Base-by-base conservation (phyloP, 768 basidiomycete genomes). In the Suillus brevipes region DNA sequence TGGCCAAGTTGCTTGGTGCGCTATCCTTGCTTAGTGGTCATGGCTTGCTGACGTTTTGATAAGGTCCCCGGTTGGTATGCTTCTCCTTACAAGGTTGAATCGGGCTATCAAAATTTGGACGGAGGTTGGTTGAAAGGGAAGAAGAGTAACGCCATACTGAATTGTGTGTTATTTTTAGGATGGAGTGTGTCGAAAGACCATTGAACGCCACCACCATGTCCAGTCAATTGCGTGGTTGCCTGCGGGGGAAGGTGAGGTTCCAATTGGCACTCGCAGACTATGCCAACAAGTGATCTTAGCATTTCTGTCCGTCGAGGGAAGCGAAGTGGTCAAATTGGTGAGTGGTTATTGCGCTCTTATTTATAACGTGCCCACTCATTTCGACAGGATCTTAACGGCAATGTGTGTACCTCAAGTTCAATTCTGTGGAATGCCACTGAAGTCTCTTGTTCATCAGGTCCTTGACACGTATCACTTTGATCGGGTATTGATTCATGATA, bases 41-140 rank as follows among this genome's bases (percentile, higher is more conserved):
- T 49, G 58, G 58, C 57, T 23, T 53, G 28, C 37, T 64, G 38
- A 64, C 64, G 28, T 60, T 31, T n/a, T 38, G 13, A 47, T 23
- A 63, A 88, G 87, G 89, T 89, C 89, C 18, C 89, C 89, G 0
- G 82, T 80, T 40, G 89, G 90, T 18, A 81, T 81, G 59, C 73
- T 81, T 57, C 78, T 92, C 8, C 74, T 92, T 13, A 90, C 89
- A 2, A 90, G 89, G 75, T 80, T 89, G 57, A 79, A 77, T 49
- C 81, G 86, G 63, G 86, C 84, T 13, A 81, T 91, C 66, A 91
- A 90, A 75, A 79, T 91, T 42, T 92, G 90, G 90, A 87, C 83
- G 13, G 84, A 87, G 79, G 90, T 89, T 62, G 52, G 58, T 42
- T 20, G 18, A 31, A 31, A 5, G 10, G 25, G 23, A 25, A 38